Base-by-base conservation (phyloP, 768 basidiomycete genomes). In the Crassisporium funariophilum region DNA sequence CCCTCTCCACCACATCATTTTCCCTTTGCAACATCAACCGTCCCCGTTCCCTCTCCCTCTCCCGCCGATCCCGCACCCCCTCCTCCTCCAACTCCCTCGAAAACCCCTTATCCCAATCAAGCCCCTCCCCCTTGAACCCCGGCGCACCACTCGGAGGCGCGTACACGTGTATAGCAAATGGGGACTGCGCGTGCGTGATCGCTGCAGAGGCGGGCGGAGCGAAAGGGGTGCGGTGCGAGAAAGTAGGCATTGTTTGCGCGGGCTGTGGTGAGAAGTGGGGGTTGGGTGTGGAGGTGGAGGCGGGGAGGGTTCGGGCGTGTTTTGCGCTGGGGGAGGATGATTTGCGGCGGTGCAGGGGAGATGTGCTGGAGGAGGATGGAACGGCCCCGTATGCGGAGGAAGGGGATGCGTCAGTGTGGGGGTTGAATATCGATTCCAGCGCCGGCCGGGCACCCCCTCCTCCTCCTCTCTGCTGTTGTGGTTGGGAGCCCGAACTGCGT, bases 31-130 rank as follows among this genome's bases (percentile, higher is more conserved):
- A 27, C 37, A 4, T 46, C 46, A 2, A 47, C 20, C 1, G 51
- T 53, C 15, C 7, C 4, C 27, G 15, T 47, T 41, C 31, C 25
- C 44, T 15, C 21, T 11, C 2, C 40, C 25, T 34, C 39, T 22
- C 46, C n/a, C 12, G 20, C 12, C 21, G 15, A 22, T 42, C 61
- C 58, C 11, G 35, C 17, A 52, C 55, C 29, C 70, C 41, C 44
- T 82, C 82, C 2, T 61, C 60, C 39, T 72, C 71, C 29, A 82
- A 61, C 22, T 71, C 70, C 2, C 69, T 71, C 0, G 79, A 82
- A 56, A 72, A 84, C 0, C 83, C 82, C 43, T 79, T 82, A 62
- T 91, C 83, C 90, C 90, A 81, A 47, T 73, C 68, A 49, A 78
- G 72, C 12, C 68, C 64, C 37, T 88, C 86, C 0, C 86, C 86